Base-by-base conservation (phyloP, 2,329 filamentous ascomycete genomes). In the Talaromyces sp. region DNA sequence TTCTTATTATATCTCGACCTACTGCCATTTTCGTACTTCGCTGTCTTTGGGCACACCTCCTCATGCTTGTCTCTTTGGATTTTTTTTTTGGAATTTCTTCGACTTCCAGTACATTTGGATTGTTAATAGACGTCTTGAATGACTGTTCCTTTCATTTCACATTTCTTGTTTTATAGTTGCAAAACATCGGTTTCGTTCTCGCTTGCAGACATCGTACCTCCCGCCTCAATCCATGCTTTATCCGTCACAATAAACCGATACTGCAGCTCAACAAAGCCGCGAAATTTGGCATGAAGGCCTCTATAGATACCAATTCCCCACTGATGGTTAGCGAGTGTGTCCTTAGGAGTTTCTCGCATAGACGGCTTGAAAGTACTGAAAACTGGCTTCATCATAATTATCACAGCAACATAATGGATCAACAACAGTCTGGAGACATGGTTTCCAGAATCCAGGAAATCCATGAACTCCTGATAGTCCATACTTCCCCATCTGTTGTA, bases 351-450 rank as follows among this genome's bases (percentile, higher is more conserved):
- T 47, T 34, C 64, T 54, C 14, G 61, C 54, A 31, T 61, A n/a
- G 33, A 61, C 31, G 9, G 36, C 50, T 56, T 66, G 54, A 40
- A 62, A 52, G 8, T 42, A 6, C 18, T 42, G 42, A 66, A 65
- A 2, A 70, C 65, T 0, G 69, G 69, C 62, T 65, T 72, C 61
- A 83, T 72, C 5, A 82, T 69, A 0, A 79, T 70, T 57, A 82
- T 78, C 0, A 81, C 66, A 1, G 77, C 74, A n/a, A 82, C 73
- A 65, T 81, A 82, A 65, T 82, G 79, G 6, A 76, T 72, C 5
- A 82, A 72, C 5, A 83, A 68, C 3, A 82, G 75, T 31, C 77
- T 78, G 0, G 78, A 73, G 4, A 78, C 64, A 52, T 67, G 67
- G 58, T 83, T 82, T 44, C 69, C 67, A 0, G 77, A 71, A 50